Base-by-base conservation (phyloP, 768 basidiomycete species). In the Chalciporus chontae region DNA sequence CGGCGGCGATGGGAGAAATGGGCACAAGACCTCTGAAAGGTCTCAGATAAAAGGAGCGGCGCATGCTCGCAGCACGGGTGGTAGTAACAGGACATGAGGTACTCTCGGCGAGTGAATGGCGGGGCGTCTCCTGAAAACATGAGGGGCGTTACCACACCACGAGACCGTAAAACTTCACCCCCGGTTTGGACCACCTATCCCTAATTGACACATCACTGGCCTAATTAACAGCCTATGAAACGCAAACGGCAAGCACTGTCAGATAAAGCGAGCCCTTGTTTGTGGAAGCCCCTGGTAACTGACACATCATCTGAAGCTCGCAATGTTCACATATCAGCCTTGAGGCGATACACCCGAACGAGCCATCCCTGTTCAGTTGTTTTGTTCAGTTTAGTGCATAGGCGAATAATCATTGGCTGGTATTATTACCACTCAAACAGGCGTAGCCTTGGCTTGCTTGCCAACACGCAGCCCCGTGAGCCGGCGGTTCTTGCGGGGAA, bases 211-310 rank as follows among this genome's bases (percentile, higher is more conserved):
- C 53, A 59, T 53, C 50, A 51, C 48, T 45, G 54, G 53, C 51
- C 50, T 41, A 62, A 70, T 65, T 70, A 59, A 64, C 54, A 55
- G 39, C 47, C 65, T 52, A 67, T 58, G 60, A 62, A 56, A 65
- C 54, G 43, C 58, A 64, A 58, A 68, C 45, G 43, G 65, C 42
- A 60, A 52, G 53, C 38, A 42, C 45, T 49, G 63, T 51, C 41
- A 56, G 63, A 57, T 52, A 49, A 52, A 50, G 62, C 56, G 43
- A 53, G 57, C 42, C 34, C 40, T 47, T 50, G 51, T 51, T 58
- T 47, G 52, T 56, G 54, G 49, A 58, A 45, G 40, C 17, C 50
- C 56, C 57, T 55, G 43, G 51, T 43, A 52, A 60, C 56, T 55
- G 53, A 57, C 56, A 56, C 57, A 64, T 52, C 55, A 54, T 31